Base-by-base conservation (phyloP, 805 yeast genomes). In the Candida xyloterini region DNA sequence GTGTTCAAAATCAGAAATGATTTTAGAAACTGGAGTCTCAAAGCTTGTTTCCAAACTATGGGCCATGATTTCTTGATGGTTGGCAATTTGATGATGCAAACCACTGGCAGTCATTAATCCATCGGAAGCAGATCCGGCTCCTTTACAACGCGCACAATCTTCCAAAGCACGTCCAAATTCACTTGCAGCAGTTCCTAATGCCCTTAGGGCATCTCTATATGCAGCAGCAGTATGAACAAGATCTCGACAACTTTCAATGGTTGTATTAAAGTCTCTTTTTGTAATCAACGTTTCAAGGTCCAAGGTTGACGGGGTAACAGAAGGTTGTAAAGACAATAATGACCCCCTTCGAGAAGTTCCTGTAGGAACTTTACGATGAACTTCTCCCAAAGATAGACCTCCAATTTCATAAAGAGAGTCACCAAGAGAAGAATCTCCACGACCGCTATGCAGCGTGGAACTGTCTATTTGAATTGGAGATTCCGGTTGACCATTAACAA, bases 21-120 rank as follows among this genome's bases (percentile, higher is more conserved):
- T 73, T 5, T 62, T 56, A 10, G 50, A 47, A 25, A 84, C 62
- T 0, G 87, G 85, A 11, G 59, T 65, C 38, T 73, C 78, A 51
- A 87, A 76, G 24, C 73, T 68, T n/a, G 67, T 55, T n/a, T 65
- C 61, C 1, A 87, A 58, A 32, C 79, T 62, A 38, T 78, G 66
- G 11, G 87, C 73, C 48, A 88, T 67, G 10, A 88, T 76, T 45
- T 79, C 81, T 45, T 84, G 83, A 56, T 86, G 93, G 56, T 85
- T 86, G 0, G 91, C 79, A 14, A 85, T 73, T 30, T 88, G 67
- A 53, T 76, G 79, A 50, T 85, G 90, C 39, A 88, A 65, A 0
- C 95, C 95, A 29, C 88, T 81, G 2, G 90, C 84, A 34, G 79
- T 73, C 50, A 78, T 63, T 11, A 87, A 59, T 7, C 87, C 87